Conservation (phyloP, 352 stramenopile species). For the Phytophthora kernoviae region DNA sequence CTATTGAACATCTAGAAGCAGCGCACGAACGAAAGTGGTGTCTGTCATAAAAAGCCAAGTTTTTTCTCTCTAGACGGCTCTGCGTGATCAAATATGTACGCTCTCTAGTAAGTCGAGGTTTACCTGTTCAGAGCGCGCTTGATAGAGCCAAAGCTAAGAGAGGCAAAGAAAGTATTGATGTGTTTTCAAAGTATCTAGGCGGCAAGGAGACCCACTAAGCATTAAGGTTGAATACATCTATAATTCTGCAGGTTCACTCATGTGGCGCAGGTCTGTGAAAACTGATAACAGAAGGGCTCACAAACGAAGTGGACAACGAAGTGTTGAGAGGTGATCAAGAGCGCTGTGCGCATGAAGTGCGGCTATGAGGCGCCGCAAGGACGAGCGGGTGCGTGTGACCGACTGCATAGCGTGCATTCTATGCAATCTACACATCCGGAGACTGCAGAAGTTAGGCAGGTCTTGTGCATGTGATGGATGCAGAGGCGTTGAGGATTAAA, state of each 20-base stretch:
- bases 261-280: too few species aligned
- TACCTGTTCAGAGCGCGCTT: slow-evolving; percentile 2
- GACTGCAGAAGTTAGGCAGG: neutral
- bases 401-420: neutral
- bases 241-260: too few species aligned
- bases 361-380: neutral
- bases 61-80: slow-evolving; percentile 13
- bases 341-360: too few species aligned
- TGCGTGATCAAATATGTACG: slow-evolving; percentile 16
- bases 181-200: slow-evolving; percentile 11
- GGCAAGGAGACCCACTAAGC: slow-evolving; percentile 8
- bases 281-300: too few species aligned
- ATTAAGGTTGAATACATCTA: too few species aligned
- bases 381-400: neutral
- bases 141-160: slow-evolving; percentile 6
- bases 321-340: too few species aligned
- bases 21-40: slow-evolving; percentile 11
- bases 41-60: slow-evolving; percentile 13
- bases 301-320: too few species aligned
- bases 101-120: neutral
- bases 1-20: slow-evolving; percentile 11
- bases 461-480: too few species aligned
- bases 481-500: too few species aligned
- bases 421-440: neutral
- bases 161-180: slow-evolving; percentile 10